phyloP scores from a whole-genome alignment of 2,329 filamentous ascomycete genomes.

The Pleoardoris graminearum region DNA sequence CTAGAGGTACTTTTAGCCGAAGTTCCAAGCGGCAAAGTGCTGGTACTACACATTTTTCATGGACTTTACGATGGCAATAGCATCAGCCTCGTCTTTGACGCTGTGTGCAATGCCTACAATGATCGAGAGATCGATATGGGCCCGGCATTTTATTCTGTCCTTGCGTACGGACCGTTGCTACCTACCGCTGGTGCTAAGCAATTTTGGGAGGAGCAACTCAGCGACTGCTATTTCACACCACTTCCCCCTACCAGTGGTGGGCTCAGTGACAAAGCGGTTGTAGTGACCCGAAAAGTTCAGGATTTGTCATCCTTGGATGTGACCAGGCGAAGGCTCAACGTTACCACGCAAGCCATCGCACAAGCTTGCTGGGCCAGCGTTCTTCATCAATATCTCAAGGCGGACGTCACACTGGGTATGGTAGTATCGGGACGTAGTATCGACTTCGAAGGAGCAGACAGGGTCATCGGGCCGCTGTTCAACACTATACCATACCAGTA shows the following conservation, averaged over 20 bases:
- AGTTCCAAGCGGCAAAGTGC: conserved; percentile 33
- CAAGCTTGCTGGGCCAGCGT: conserved; percentile 74
- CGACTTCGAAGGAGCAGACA: conserved; percentile 65
- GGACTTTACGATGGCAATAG: conserved; percentile 85
- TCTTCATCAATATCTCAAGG: conserved; percentile 57
- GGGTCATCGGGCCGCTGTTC: conserved; percentile 80
- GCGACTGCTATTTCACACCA: conserved; percentile 32
- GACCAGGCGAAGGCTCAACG: conserved; percentile 62
- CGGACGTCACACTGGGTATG: conserved; percentile 66
- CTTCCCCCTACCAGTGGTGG: conserved; percentile 33
- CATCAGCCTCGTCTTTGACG: conserved; percentile 66
- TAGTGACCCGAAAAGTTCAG: conserved; percentile 40
- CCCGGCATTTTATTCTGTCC: conserved; percentile 65
- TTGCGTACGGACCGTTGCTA: conserved; percentile 71
- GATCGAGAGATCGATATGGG: conserved; percentile 25
- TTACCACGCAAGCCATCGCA: conserved; percentile 77
- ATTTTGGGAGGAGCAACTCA: conserved; percentile 71
- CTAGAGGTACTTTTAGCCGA: conserved; percentile 55
- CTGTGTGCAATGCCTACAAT: conserved; percentile 59
- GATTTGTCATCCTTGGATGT: conserved; percentile 52
- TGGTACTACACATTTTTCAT: conserved; percentile 78
- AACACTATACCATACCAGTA: conserved; percentile 80
- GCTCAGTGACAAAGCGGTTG: conserved; percentile 23
- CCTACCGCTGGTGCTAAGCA: conserved; percentile 51
- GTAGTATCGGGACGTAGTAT: conserved; percentile 79